These are phyloP conservation scores for Medicago ruthenica DNA, from an alignment of 306 rosid species.

Conservation along the genomic window DNA sequence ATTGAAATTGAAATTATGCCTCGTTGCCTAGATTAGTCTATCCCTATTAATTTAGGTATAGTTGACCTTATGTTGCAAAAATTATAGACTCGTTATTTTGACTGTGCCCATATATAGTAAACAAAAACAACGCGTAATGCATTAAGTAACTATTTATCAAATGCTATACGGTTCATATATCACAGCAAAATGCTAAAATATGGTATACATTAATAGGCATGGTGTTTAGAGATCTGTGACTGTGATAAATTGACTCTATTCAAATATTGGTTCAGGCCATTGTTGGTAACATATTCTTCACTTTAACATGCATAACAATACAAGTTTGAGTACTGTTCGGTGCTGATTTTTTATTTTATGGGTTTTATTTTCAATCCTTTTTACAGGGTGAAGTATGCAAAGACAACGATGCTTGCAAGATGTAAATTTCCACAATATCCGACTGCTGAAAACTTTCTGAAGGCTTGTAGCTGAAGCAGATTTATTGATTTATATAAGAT, in stretches of 20 bases:
- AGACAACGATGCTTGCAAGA: constrained; percentile 67
- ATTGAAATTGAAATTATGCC: not conserved
- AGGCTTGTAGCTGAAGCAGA: constrained; percentile 28
- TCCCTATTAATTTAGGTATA: constrained; percentile 15
- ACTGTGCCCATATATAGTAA: not conserved
- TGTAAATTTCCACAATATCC: constrained; percentile 46
- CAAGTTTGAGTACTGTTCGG: constrained; percentile 22
- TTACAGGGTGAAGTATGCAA: constrained; percentile 73
- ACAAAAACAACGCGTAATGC: constrained; percentile 16
- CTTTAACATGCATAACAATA: constrained; percentile 10
- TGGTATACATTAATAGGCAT: constrained; percentile 12
- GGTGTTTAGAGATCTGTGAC: constrained; percentile 22
- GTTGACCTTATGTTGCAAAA: constrained; percentile 10
- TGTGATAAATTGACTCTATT: constrained; percentile 36
- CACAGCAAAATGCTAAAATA: constrained; percentile 6
- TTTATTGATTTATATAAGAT: constrained; percentile 19
- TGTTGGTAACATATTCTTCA: constrained; percentile 14
- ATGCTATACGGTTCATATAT: constrained; percentile 3
- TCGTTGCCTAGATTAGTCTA: constrained; percentile 18
- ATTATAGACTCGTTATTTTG: not conserved
- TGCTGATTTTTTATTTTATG: constrained; percentile 5
- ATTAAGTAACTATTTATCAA: not conserved
- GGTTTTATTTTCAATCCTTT: not conserved
- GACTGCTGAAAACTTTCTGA: constrained; percentile 23
- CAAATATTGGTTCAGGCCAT: not conserved